Evolutionary conservation across 208 protist genomes (phyloP), one percentile per base, ranked within the genome.

Genomic region (Balamuthia mandrillaris): DNA sequence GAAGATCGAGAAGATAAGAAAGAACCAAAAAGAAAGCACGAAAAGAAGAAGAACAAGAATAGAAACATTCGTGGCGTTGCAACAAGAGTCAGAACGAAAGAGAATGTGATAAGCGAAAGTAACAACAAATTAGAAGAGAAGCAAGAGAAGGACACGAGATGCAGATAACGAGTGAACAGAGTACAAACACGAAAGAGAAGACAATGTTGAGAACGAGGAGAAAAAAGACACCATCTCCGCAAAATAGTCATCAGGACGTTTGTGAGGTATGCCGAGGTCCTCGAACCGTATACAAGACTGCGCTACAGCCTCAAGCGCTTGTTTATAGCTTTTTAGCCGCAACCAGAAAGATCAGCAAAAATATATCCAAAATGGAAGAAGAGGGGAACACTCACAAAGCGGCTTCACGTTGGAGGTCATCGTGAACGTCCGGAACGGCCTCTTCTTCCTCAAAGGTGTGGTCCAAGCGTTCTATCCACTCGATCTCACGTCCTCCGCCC

Each of bases 211-310:
- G n/a, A n/a, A n/a, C n/a, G n/a, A n/a, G n/a, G n/a, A n/a, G n/a
- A n/a, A n/a, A n/a, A n/a, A n/a, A n/a, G n/a, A n/a, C n/a, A 87
- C 7, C 88, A 90, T 90, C 47, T 90, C 88, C n/a, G 88, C 88
- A 86, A 81, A 90, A 68, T 88, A 90, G 75, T 90, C 88, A 66
- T 66, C 84, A 14, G 88, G 88, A 49, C 88, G 81, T 4, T 24
- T 39, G 41, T 66, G 41, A 21, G 47, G 60, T 1, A 86, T 24
- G 49, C 81, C 81, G 9, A 72, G 65, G 41, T 66, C 56, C 27
- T 65, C 66, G 5, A 86, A 35, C n/a, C n/a, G n/a, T n/a, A n/a
- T n/a, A n/a, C n/a, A n/a, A n/a, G n/a, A n/a, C 39, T 35, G 37
- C 5, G 10, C 65, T 10, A 86, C 49, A 5, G 65, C 81, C 31